phyloP scores from a whole-genome alignment of 2,329 filamentous ascomycete genomes.

The Alternaria sp. region DNA sequence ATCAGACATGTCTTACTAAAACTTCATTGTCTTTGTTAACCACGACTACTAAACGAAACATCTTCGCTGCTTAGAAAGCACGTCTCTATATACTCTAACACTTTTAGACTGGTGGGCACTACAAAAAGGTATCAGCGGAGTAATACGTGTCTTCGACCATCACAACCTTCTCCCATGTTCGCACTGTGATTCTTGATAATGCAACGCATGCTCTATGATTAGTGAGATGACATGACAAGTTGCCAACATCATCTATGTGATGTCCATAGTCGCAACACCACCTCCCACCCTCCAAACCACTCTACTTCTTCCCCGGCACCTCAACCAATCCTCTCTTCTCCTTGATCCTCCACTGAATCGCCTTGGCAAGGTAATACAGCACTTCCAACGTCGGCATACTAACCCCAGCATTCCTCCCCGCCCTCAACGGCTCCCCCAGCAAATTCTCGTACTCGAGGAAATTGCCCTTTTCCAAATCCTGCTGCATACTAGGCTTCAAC shows the following conservation, averaged over 20 bases:
- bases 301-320: conserved; percentile 28
- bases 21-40: too few species aligned
- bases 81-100: too few species aligned
- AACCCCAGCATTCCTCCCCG: conserved; percentile 59
- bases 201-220: too few species aligned
- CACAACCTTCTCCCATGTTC: neutral
- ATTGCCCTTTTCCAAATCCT: conserved; percentile 64
- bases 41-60: too few species aligned
- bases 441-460: conserved; percentile 66
- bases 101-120: too few species aligned
- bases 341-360: conserved; percentile 59
- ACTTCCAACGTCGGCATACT: conserved; percentile 59
- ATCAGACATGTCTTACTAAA: too few species aligned
- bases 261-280: neutral
- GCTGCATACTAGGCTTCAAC: conserved; percentile 63
- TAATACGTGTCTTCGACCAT: neutral
- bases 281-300: neutral
- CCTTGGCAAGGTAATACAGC: conserved; percentile 59
- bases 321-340: conserved; percentile 54
- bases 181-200: too few species aligned
- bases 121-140: too few species aligned
- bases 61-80: too few species aligned
- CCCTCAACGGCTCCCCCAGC: conserved; percentile 64
- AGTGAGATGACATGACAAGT: too few species aligned
- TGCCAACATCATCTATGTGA: neutral